Conservation (phyloP, 495 filamentous ascomycete genomes). For the Annulohypoxylon nitens region DNA sequence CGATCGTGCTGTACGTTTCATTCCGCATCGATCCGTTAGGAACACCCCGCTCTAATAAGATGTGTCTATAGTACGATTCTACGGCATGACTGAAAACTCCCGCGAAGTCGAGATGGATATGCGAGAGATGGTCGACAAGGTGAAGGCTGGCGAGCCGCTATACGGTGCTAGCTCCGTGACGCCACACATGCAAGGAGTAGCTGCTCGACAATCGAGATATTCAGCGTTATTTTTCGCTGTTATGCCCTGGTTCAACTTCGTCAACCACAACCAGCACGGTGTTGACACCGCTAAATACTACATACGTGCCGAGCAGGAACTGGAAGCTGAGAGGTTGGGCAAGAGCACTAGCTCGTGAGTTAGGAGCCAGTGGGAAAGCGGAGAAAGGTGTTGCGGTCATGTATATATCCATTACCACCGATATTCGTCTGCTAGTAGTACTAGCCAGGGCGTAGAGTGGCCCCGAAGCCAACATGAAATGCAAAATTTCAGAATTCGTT, state of each 20-base stretch:
- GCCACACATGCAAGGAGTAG: slow-evolving; percentile 92
- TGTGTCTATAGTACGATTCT: slow-evolving; percentile 78
- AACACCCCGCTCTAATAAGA: neutral
- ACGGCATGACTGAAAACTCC: slow-evolving; percentile 91
- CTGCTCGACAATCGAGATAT: slow-evolving; percentile 92
- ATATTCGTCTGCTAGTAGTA: slow-evolving; percentile 27
- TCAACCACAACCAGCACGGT: slow-evolving; percentile 97
- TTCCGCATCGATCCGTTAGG: neutral
- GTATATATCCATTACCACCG: slow-evolving; percentile 36
- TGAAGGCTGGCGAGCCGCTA: slow-evolving; percentile 90
- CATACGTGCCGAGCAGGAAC: slow-evolving; percentile 90
- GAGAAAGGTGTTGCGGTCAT: slow-evolving; percentile 49
- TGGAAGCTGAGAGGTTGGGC: slow-evolving; percentile 77
- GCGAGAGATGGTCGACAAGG: slow-evolving; percentile 95
- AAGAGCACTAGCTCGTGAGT: slow-evolving; percentile 45
- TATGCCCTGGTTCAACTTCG: slow-evolving; percentile 96
- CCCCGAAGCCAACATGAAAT: slow-evolving; percentile 20
- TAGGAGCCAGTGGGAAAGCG: slow-evolving; percentile 22
- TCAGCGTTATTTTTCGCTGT: slow-evolving; percentile 83
- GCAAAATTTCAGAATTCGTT: slow-evolving; percentile 10
- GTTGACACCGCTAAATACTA: slow-evolving; percentile 99
- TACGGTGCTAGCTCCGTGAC: slow-evolving; percentile 84
- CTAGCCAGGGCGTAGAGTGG: slow-evolving; percentile 10
- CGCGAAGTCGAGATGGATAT: slow-evolving; percentile 96
- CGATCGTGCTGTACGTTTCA: slow-evolving; percentile 68